Base-by-base conservation (phyloP, 2,329 filamentous ascomycete species). In the Alternaria solani region DNA sequence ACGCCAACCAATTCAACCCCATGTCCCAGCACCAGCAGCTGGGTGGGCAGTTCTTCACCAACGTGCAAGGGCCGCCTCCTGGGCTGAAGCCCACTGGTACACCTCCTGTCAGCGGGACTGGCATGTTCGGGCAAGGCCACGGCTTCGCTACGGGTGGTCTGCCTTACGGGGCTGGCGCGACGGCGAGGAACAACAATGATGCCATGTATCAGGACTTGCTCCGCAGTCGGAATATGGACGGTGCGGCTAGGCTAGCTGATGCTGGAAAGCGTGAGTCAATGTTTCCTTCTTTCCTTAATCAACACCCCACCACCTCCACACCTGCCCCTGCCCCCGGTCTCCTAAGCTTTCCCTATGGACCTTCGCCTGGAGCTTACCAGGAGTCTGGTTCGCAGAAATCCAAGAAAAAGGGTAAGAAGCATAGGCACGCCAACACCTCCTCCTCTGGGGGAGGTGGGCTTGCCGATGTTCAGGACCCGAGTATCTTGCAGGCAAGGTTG, bases 371-470 rank as follows among this genome's bases (percentile, higher is more conserved):
- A 85, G 88, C 88, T 83, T 93, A 92, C 85, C 91, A 94, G 89
- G 93, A 96, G 81, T 89, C 90, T 84, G 91, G 91, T 84, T 81
- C 83, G 79, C 90, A 92, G 85, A 96, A 97, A 90, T 93, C 96
- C 88, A 97, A 96, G 91, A 97, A 97, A 89, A 97, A 97, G 93
- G 93, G 93, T 86, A 97, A 97, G 89, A 97, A 97, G 93, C 94
- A 97, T 88, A 96, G 94, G 90, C 94, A 97, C 90, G 94, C 93
- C 95, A 97, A 97, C 93, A 97, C 94, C 94, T 97, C 94, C 92
- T 98, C 94, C 89, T 96, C 93, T 89, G 91, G 91, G 86, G 94
- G 93, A 89, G 92, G 93, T 92, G 94, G 92, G 86, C 89, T 97
- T 94, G 94, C 96, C 86, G 94, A 98, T 96, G 93, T 97, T 94